Conservation (phyloP, 169 alveolate species). For the Plasmodium coatneyi region DNA sequence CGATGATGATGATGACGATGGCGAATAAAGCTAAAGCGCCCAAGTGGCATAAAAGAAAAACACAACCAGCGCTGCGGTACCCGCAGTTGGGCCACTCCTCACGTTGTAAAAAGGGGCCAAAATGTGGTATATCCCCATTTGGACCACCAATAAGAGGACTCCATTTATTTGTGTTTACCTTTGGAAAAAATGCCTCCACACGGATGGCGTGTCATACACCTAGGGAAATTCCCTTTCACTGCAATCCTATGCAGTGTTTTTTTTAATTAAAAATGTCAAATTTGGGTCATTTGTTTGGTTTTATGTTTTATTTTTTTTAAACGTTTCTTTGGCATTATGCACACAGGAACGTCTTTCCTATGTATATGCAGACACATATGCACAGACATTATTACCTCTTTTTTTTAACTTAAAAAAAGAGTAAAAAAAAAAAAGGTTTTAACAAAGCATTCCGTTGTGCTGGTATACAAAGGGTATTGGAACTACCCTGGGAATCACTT, state of each 20-base stretch:
- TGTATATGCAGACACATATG: not conserved
- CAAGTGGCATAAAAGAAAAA: not conserved
- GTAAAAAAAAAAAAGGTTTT: not conserved
- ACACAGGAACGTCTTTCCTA: not conserved
- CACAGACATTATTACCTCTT: not conserved
- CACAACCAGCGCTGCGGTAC: not conserved
- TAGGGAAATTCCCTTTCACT: not conserved
- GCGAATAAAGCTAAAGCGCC: not conserved
- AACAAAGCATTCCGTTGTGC: not conserved
- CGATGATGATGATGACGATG: not conserved
- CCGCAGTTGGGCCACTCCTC: not conserved
- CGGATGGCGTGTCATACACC: not conserved
- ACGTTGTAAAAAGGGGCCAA: not conserved
- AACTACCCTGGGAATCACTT: not conserved
- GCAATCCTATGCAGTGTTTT: not conserved
- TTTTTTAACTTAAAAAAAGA: not conserved
- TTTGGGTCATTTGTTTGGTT: not conserved
- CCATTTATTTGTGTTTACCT: not conserved
- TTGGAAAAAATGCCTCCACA: not conserved
- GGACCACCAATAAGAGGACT: not conserved
- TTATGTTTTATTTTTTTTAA: not conserved
- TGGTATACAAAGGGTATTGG: not conserved
- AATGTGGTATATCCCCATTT: not conserved
- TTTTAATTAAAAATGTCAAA: not conserved
- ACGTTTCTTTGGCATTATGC: not conserved